phyloP scores from a whole-genome alignment of 2,329 filamentous ascomycete genomes.

The Colletotrichum brevisporum region DNA sequence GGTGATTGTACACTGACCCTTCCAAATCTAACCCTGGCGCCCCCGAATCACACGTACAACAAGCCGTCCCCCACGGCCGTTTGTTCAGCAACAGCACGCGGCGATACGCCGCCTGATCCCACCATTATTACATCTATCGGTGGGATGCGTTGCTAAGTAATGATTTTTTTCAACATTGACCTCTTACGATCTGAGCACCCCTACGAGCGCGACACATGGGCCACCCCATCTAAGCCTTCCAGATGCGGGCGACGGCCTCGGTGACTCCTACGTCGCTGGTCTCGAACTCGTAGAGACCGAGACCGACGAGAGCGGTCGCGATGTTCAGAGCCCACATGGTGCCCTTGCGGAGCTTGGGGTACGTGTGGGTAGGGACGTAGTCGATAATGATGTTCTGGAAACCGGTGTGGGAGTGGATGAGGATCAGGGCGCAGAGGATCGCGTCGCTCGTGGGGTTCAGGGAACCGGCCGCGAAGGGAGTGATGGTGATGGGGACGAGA shows the following conservation, averaged over 20 bases:
- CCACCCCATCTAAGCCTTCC: constrained; percentile 76
- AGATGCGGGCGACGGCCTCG: constrained; percentile 88
- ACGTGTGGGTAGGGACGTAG: constrained; percentile 83
- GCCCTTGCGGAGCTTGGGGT: constrained; percentile 76
- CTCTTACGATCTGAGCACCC: neutral
- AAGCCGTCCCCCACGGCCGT: constrained; percentile 18
- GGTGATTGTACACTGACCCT: constrained; percentile 40
- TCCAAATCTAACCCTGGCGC: constrained; percentile 40
- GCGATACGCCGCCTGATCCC: constrained; percentile 9
- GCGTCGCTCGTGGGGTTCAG: constrained; percentile 93
- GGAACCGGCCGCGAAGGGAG: constrained; percentile 92
- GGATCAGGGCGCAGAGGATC: constrained; percentile 83
- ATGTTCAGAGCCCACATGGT: constrained; percentile 84
- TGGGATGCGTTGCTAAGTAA: constrained; percentile 8
- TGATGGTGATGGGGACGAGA: constrained; percentile 88
- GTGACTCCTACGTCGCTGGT: constrained; percentile 97
- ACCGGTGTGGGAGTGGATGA: constrained; percentile 96
- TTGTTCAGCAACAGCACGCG: constrained; percentile 5
- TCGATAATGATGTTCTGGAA: constrained; percentile 93
- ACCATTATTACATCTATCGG: constrained; percentile 6
- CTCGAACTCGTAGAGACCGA: constrained; percentile 98
- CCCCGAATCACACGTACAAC: constrained; percentile 35
- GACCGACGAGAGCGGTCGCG: constrained; percentile 83
- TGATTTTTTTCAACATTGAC: constrained; percentile 7
- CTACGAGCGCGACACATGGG: neutral